Evolutionary conservation across 2,329 filamentous ascomycete species (phyloP).

Genomic region (Aspergillus brunneoviolaceus): DNA sequence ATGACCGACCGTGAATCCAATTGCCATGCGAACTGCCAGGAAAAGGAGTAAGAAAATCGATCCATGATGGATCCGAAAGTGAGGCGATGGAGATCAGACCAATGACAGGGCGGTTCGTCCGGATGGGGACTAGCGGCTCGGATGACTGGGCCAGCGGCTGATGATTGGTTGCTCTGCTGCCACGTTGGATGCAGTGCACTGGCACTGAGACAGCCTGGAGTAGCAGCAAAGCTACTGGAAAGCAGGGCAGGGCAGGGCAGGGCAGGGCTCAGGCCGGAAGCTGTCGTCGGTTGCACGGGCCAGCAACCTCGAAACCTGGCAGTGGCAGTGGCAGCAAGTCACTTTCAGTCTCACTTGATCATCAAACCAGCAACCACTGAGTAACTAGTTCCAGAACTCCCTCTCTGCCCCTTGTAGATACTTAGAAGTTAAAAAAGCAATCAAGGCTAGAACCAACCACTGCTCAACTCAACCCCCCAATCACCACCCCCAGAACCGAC

Average conservation of each 20-base stretch:
- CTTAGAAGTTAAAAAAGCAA: not conserved
- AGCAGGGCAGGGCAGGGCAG: not conserved
- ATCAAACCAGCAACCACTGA: too few species aligned
- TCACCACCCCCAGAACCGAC: too few species aligned
- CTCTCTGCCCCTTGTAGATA: not conserved
- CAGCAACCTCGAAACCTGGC: not conserved
- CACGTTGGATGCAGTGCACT: slow-evolving; percentile 17
- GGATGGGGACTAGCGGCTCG: slow-evolving; percentile 25
- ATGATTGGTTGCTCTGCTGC: slow-evolving; percentile 20
- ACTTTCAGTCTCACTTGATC: too few species aligned
- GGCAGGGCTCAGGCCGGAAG: not conserved
- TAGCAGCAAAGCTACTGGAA: not conserved
- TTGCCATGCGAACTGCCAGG: not conserved
- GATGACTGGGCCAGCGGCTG: slow-evolving; percentile 13
- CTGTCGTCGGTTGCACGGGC: not conserved
- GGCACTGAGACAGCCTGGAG: too few species aligned
- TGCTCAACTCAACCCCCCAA: too few species aligned
- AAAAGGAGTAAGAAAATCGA: not conserved
- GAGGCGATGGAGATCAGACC: slow-evolving; percentile 27
- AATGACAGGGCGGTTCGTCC: slow-evolving; percentile 19
- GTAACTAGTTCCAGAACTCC: not conserved
- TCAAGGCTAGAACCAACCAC: not conserved
- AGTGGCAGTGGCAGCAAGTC: too few species aligned
- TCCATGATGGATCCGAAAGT: slow-evolving; percentile 17
- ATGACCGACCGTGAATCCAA: too few species aligned